phyloP scores from a whole-genome alignment of 805 yeast genomes.

The Candida cerambycidarum region DNA sequence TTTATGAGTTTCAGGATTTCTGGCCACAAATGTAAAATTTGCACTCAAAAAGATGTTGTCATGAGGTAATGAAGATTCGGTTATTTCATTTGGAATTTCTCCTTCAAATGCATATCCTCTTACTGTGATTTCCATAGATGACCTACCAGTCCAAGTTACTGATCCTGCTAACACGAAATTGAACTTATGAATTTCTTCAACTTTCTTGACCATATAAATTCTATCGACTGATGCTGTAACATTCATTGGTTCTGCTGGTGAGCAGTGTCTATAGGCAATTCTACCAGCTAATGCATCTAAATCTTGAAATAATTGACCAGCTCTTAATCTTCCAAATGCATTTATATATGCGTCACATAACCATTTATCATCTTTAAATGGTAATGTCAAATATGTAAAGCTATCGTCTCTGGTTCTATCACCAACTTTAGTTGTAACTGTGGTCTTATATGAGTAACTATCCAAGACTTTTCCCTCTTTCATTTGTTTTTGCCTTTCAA shows the following conservation, averaged over 20 bases:
- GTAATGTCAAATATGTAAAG: slow-evolving; percentile 65
- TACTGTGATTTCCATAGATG: slow-evolving; percentile 93
- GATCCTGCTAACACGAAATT: slow-evolving; percentile 86
- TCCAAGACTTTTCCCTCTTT: slow-evolving; percentile 74
- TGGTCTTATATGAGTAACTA: slow-evolving; percentile 68
- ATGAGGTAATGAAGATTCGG: slow-evolving; percentile 56
- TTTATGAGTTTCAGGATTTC: slow-evolving; percentile 89
- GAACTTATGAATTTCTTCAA: slow-evolving; percentile 72
- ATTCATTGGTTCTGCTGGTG: slow-evolving; percentile 94
- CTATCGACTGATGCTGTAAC: slow-evolving; percentile 95
- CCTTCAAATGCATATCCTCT: slow-evolving; percentile 77
- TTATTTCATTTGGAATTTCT: slow-evolving; percentile 50
- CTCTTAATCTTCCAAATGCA: slow-evolving; percentile 87
- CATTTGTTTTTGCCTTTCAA: slow-evolving; percentile 66
- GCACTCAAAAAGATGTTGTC: slow-evolving; percentile 81
- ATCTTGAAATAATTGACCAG: slow-evolving; percentile 93
- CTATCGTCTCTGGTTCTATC: slow-evolving; percentile 81
- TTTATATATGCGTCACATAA: slow-evolving; percentile 84
- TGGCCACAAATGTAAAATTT: slow-evolving; percentile 91
- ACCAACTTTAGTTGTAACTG: slow-evolving; percentile 65
- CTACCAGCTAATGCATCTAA: slow-evolving; percentile 92
- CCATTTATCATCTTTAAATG: slow-evolving; percentile 81
- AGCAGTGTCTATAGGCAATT: slow-evolving; percentile 87
- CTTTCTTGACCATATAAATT: slow-evolving; percentile 79
- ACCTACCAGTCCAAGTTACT: slow-evolving; percentile 91